Evolutionary conservation across 495 filamentous ascomycete species (phyloP), one percentile per base, ranked within the genome.

Genomic region (Neurospora hispaniola): DNA sequence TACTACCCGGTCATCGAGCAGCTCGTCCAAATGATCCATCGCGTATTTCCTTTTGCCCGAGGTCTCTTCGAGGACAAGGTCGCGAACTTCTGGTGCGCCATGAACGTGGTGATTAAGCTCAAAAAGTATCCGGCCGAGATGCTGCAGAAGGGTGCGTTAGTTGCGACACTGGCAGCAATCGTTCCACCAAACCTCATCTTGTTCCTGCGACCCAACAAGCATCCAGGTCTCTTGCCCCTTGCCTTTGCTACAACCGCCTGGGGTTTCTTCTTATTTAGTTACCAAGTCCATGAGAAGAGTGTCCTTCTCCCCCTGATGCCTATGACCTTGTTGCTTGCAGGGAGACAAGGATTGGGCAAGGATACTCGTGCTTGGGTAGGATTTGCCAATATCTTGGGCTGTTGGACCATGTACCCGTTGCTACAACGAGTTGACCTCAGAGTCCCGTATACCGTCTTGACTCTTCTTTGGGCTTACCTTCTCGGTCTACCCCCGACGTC

Each of bases 61-160:
- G 96, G 96, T 23, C 85, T 98, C 39, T 99, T 98, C 78, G 96
- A 99, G 83, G 96, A 98, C 84, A 99, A 99, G 80, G 96, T 99
- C 42, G 96, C 96, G 74, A 99, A 99, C 76, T 89, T 97, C 77
- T 99, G 96, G 96, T 99, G 96, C 79, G 90, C 93, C 16, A 84
- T 94, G 70, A 95, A 98, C 80, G 90, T 94, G 1, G 84, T 95
- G 69, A 85, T 97, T 82, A 99, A 98, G 82, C 87, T 98, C 46
- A 87, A 90, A 72, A 83, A 89, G 54, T 93, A 91, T 68, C 88
- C 90, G 9, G 74, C 87, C 14, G 84, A 86, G 5, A 75, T 93
- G 12, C 86, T 98, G 27, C 93, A 97, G 78, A 88, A 88, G n/a
- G 87, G 88, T 5, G 92, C 95, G 54, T 87, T 97, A 11, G 78